Evolutionary conservation across 208 protist species (phyloP).

Genomic region (Acanthamoeba divionensis): DNA sequence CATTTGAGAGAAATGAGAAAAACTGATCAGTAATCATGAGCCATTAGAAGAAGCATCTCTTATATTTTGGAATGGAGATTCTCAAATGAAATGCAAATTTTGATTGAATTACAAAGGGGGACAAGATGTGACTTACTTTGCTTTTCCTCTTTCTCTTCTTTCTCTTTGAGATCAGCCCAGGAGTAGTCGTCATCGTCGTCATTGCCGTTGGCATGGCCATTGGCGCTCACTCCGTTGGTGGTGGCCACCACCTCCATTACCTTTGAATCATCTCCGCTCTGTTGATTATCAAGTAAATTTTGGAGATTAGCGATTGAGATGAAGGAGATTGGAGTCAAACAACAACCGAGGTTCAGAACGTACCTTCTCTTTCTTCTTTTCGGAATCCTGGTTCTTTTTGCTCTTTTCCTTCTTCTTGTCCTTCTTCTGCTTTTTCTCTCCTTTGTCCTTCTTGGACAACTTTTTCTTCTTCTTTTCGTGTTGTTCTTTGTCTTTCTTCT

Average conservation of each 20-base stretch:
- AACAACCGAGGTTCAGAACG: too few species aligned
- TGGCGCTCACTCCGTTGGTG: not conserved
- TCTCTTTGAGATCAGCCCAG: not conserved
- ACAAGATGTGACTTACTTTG: not conserved
- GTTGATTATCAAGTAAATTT: not conserved
- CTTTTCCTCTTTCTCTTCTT: not conserved
- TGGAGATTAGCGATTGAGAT: not conserved
- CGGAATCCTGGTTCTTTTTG: not conserved
- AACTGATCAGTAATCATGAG: not conserved
- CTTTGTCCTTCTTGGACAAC: not conserved
- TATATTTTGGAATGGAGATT: too few species aligned
- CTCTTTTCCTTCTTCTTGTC: not conserved
- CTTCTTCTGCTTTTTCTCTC: too few species aligned
- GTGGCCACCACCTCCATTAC: not conserved
- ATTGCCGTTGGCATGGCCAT: not conserved
- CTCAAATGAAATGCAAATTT: not conserved
- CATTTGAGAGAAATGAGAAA: not conserved
- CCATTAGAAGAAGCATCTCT: too few species aligned
- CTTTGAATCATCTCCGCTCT: not conserved
- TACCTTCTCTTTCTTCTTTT: too few species aligned
- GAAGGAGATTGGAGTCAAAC: too few species aligned
- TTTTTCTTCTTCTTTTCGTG: slow-evolving; percentile 1
- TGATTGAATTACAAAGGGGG: not conserved
- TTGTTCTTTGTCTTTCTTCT: not conserved
- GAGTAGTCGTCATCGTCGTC: not conserved